Percentiles rank a stretch among this genome's conserved stretches.
Evolutionary conservation across 441 rosid species (phyloP).

Genomic region (Hura crepitans): DNA sequence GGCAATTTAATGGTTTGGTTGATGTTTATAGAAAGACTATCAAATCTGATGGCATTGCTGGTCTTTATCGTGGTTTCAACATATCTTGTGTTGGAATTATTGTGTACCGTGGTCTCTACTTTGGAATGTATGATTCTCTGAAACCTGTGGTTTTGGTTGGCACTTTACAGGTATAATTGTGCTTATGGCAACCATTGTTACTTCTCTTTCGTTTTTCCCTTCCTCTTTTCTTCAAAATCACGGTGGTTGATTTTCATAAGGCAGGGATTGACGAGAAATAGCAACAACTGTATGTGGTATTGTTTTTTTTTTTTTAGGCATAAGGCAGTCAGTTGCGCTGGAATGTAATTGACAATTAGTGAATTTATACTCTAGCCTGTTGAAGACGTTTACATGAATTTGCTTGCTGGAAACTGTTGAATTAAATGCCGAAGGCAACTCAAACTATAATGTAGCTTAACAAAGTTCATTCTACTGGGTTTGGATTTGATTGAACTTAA

Average conservation of each 20-base stretch:
- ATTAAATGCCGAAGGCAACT: neutral
- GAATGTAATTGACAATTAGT: neutral
- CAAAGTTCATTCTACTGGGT: neutral
- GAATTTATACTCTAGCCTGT: neutral
- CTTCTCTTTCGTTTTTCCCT: neutral
- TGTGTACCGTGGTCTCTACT: conserved; percentile 84
- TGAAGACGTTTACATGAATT: neutral
- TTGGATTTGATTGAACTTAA: neutral
- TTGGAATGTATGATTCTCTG: conserved; percentile 90
- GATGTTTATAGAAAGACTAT: conserved; percentile 87
- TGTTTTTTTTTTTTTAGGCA: neutral
- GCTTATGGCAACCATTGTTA: neutral
- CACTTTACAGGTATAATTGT: conserved; percentile 51
- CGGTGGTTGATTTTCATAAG: no score
- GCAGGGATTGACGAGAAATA: neutral
- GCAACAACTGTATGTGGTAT: neutral
- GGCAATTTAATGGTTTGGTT: conserved; percentile 82
- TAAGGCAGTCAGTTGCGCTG: neutral
- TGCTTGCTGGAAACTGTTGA: neutral
- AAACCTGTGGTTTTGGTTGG: conserved; percentile 79
- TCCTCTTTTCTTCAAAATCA: no score
- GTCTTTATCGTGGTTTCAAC: conserved; percentile 88
- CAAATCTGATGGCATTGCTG: conserved; percentile 74
- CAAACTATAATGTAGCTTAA: neutral
- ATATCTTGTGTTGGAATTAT: conserved; percentile 79